Conservation (phyloP, 495 filamentous ascomycete species). For the Ascodesmis nigricans region DNA sequence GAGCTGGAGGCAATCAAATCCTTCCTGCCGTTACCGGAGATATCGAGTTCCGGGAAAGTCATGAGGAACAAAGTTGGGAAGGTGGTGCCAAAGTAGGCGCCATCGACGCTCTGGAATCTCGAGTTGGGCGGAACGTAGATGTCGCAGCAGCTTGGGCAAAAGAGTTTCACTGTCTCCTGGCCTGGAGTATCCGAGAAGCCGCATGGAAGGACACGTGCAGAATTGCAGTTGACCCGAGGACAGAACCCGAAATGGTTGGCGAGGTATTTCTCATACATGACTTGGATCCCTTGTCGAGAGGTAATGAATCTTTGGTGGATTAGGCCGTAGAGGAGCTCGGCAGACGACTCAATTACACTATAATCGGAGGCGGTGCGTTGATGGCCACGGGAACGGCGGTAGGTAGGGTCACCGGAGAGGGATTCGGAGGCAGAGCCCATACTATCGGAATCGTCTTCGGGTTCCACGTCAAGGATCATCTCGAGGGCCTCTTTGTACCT, state of each 20-base stretch:
- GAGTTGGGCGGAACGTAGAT: constrained; percentile 95
- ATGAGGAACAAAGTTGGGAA: constrained; percentile 90
- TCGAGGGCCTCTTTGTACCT: constrained; percentile 81
- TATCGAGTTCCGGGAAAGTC: constrained; percentile 87
- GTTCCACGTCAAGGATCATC: constrained; percentile 98
- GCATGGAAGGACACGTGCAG: constrained; percentile 72
- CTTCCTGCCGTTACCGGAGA: constrained; percentile 25
- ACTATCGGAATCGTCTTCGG: constrained; percentile 53
- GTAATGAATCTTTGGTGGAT: constrained; percentile 98
- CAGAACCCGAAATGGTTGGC: constrained; percentile 85
- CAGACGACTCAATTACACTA: constrained; percentile 85
- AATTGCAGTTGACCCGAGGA: constrained; percentile 71
- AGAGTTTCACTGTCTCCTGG: constrained; percentile 92
- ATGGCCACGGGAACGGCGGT: constrained; percentile 48
- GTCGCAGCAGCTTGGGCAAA: constrained; percentile 90
- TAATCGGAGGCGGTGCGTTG: constrained; percentile 74
- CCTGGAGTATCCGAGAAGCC: constrained; percentile 84
- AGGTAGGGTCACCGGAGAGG: constrained; percentile 29
- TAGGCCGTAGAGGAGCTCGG: constrained; percentile 89
- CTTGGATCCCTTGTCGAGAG: constrained; percentile 86
- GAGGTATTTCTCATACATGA: constrained; percentile 98
- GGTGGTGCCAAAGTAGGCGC: constrained; percentile 92
- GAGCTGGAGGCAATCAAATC: constrained; percentile 22
- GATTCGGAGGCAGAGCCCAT: constrained; percentile 29
- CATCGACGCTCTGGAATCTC: constrained; percentile 92